Percentiles rank a stretch among this genome's conserved stretches.
Evolutionary conservation across 768 basidiomycete genomes (phyloP).

Genomic region (Macrolepiota albuminosa): DNA sequence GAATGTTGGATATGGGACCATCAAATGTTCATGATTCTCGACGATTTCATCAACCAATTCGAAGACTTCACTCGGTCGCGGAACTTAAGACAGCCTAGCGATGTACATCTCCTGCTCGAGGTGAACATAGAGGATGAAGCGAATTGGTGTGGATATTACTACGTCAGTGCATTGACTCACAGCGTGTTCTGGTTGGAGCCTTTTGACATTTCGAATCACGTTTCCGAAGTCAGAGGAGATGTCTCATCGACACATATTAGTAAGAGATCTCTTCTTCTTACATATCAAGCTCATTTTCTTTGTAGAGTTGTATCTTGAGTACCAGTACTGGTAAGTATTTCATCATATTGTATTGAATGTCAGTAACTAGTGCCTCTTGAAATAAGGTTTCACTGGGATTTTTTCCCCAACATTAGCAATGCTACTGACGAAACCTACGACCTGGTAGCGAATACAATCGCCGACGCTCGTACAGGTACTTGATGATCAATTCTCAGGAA

Average conservation of each 20-base stretch:
- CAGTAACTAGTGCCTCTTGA: background rate
- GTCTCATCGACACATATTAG: background rate
- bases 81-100: background rate
- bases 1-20: constrained; percentile 6
- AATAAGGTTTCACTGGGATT: constrained; percentile 9
- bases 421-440: background rate
- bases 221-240: background rate
- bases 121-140: background rate
- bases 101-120: constrained; percentile 3
- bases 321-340: constrained; percentile 8
- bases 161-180: background rate
- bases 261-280: background rate
- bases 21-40: background rate
- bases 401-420: constrained; percentile 5
- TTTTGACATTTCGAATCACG: background rate
- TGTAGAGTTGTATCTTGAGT: constrained; percentile 8
- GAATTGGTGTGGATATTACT: constrained; percentile 7
- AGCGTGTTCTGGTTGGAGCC: constrained; percentile 6
- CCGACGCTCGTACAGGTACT: constrained; percentile 11
- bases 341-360: background rate
- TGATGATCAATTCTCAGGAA: background rate
- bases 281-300: background rate
- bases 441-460: constrained; percentile 5
- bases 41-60: background rate
- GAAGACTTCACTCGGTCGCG: constrained; percentile 1